Evolutionary conservation across 768 basidiomycete species (phyloP).

Genomic region (Psilocybe cubensis): DNA sequence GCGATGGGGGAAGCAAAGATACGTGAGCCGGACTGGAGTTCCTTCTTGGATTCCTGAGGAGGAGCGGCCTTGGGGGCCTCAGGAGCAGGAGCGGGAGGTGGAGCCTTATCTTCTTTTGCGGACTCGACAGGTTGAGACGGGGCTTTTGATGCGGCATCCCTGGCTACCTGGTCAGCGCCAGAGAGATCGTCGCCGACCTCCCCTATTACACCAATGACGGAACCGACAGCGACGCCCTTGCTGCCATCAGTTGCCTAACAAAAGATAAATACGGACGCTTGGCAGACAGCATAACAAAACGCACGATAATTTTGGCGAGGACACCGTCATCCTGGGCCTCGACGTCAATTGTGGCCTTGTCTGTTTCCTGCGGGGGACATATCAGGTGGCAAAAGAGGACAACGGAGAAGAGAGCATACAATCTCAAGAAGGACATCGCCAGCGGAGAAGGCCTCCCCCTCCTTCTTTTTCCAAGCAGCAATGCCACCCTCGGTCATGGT

Average conservation of each 20-base stretch:
- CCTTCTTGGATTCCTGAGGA: conserved; percentile 49
- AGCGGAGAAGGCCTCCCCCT: conserved; percentile 86
- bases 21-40: conserved; percentile 70
- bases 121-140: conserved; percentile 39
- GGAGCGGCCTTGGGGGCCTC: conserved; percentile 19
- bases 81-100: conserved; percentile 23
- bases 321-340: conserved; percentile 98
- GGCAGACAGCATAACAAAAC: conserved; percentile 28
- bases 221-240: conserved; percentile 87
- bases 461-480: conserved; percentile 95
- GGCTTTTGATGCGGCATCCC: conserved; percentile 54
- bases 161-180: conserved; percentile 51
- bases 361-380: conserved; percentile 78
- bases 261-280: not conserved
- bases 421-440: conserved; percentile 98
- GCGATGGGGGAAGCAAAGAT: conserved; percentile 97
- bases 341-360: conserved; percentile 99
- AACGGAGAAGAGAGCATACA: conserved; percentile 46
- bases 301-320: conserved; percentile 93
- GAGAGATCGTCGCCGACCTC: conserved; percentile 97
- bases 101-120: conserved; percentile 15
- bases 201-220: conserved; percentile 86
- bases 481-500: conserved; percentile 99
- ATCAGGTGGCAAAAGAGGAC: conserved; percentile 12
- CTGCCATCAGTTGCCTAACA: conserved; percentile 78